These are phyloP conservation scores for Aegilops longissima DNA, from an alignment of 176 grass and related monocot species.

Conservation along the genomic window DNA sequence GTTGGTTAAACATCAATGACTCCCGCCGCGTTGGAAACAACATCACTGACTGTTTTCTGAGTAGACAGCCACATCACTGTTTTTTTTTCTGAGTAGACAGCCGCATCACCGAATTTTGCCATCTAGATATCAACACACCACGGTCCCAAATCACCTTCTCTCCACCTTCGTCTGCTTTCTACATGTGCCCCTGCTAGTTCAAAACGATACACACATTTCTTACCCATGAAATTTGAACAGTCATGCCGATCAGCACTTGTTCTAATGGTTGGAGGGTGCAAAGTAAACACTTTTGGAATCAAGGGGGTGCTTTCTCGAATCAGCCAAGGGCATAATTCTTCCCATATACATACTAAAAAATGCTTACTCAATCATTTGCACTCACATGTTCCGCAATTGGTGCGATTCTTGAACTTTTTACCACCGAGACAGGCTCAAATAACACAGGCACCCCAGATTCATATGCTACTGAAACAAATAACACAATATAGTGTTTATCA, in stretches of 20 bases:
- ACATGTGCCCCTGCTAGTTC: not conserved
- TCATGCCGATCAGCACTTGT: not conserved
- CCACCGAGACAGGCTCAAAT: conserved; percentile 91
- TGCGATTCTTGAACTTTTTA: conserved; percentile 78
- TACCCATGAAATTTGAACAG: not conserved
- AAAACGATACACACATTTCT: not conserved
- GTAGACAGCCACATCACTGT: not conserved
- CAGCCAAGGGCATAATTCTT: not conserved
- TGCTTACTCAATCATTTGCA: conserved; percentile 14
- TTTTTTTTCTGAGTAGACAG: not conserved
- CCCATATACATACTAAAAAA: conserved; percentile 22
- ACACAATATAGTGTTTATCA: conserved; percentile 13
- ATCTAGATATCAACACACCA: not conserved
- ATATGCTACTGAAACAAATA: conserved; percentile 65
- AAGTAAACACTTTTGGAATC: not conserved
- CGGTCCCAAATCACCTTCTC: not conserved
- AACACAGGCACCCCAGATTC: conserved; percentile 67
- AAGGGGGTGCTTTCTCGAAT: not conserved
- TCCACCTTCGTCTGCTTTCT: not conserved
- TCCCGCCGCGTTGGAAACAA: not conserved
- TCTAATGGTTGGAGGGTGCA: not conserved
- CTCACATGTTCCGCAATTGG: conserved; percentile 73
- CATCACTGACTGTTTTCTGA: not conserved
- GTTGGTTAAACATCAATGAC: not conserved
- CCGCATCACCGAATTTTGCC: not conserved